Percentiles rank a stretch among this genome's conserved stretches.
These are phyloP conservation scores for Arbutus unedo DNA, from an alignment of 148 eudicot genomes.

Conservation along the genomic window DNA sequence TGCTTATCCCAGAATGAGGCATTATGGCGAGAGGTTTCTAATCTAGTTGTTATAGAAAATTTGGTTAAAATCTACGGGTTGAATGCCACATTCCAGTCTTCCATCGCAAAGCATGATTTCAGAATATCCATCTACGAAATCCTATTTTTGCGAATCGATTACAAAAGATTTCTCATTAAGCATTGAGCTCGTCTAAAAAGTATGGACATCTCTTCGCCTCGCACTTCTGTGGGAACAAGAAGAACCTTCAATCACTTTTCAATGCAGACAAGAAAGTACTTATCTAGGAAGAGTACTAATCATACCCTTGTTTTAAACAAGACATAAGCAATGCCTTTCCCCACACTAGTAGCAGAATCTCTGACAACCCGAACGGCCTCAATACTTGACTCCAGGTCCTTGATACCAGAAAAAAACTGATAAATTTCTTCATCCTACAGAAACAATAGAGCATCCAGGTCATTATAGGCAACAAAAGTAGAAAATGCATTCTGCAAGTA, in stretches of 20 bases:
- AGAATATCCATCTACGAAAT: neutral
- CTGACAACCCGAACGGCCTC: slow-evolving; percentile 87
- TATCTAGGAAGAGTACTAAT: neutral
- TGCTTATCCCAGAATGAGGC: neutral
- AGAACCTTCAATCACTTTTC: slow-evolving; percentile 4
- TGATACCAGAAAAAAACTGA: slow-evolving; percentile 63
- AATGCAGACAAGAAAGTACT: neutral
- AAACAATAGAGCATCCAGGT: slow-evolving; percentile 15
- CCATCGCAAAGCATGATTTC: neutral
- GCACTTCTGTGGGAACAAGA: neutral
- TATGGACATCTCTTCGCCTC: neutral
- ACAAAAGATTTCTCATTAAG: neutral
- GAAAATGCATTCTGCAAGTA: neutral
- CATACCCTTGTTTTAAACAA: slow-evolving; percentile 90
- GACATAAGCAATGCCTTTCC: slow-evolving; percentile 91
- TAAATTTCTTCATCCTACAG: slow-evolving; percentile 80
- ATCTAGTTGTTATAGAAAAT: neutral
- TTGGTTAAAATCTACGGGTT: neutral
- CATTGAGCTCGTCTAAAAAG: neutral
- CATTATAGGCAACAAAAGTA: neutral
- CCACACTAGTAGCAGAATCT: slow-evolving; percentile 71
- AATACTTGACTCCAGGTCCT: slow-evolving; percentile 57
- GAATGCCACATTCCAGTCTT: neutral
- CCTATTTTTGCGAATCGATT: neutral
- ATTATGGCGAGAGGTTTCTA: neutral